phyloP scores from a whole-genome alignment of 2,329 filamentous ascomycete species.

The Tolypocladium cylindrosporum region DNA sequence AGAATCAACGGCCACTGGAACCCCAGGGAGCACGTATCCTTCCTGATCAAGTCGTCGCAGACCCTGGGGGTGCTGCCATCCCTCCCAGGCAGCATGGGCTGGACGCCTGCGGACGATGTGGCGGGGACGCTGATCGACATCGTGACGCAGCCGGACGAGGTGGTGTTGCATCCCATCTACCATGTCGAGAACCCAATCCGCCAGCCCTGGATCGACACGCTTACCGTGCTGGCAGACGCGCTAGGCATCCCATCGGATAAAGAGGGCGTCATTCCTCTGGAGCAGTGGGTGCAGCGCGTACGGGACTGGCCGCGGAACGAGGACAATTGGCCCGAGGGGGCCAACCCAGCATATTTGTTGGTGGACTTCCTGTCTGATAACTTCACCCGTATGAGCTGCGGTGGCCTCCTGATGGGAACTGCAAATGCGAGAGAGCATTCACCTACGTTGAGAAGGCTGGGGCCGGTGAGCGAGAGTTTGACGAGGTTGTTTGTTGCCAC shows the following conservation, averaged over 20 bases:
- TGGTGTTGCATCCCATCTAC: slow-evolving; percentile 4
- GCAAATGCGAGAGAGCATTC: slow-evolving; percentile 1
- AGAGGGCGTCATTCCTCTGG: background rate
- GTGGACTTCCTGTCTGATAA: slow-evolving; percentile 1
- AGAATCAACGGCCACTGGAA: slow-evolving; percentile 43
- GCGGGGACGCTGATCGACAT: slow-evolving; percentile 4
- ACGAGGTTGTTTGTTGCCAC: background rate
- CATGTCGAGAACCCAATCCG: slow-evolving; percentile 11
- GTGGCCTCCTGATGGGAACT: background rate
- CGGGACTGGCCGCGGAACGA: background rate
- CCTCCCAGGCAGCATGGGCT: slow-evolving; percentile 27
- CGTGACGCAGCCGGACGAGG: background rate
- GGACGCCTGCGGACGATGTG: slow-evolving; percentile 31
- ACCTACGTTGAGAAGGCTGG: background rate
- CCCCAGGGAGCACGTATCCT: slow-evolving; percentile 35
- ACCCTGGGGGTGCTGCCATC: slow-evolving; percentile 29
- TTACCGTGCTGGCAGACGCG: background rate
- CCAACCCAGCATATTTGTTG: background rate
- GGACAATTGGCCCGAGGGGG: background rate
- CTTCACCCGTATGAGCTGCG: slow-evolving; percentile 1
- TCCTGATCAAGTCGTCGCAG: slow-evolving; percentile 39
- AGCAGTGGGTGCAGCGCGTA: background rate
- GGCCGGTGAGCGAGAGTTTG: background rate
- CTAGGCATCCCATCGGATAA: background rate
- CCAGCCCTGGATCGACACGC: slow-evolving; percentile 5